Base-by-base conservation (phyloP, 192 early-diverging fungal genomes). In the Paraglomus brasilianum region DNA sequence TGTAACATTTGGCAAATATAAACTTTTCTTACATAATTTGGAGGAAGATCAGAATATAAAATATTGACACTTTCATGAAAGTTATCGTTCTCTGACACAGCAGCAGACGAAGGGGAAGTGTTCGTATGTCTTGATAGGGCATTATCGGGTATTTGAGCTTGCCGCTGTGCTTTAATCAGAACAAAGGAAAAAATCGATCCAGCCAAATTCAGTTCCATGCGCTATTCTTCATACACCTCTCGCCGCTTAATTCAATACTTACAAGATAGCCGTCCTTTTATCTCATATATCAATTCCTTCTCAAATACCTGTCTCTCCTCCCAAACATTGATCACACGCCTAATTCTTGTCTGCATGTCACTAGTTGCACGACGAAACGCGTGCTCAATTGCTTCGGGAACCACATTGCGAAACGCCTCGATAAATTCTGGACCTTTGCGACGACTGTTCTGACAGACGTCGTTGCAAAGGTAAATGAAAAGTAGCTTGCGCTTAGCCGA, bases 251-350 rank as follows among this genome's bases (percentile, higher is more conserved):
- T 10, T 10, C 46, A 15, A 8, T 47, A 10, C 15, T 15, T 45
- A 44, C 60, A 40, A 24, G 43, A 1, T 3, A 62, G 36, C 13
- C 19, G 15, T 45, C 9, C 38, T 24, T 44, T 19, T 44, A 73
- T 48, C 24, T 70, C 38, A 6, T 41, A 7, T 45, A 73, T 48
- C 41, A 73, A 73, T 4, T 55, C 72, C 6, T n/a, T 42, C 19
- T 73, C 72, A 49, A 59, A 73, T 36, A 73, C 65, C 24, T 53
- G 38, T 19, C 72, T 47, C 47, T 73, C 56, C 14, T 73, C 68
- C 72, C 72, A 73, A 17, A 73, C 61, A 19, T 70, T 59, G 10
- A 73, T 9, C 38, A 73, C 68, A 6, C 51, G 49, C 38, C 8
- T 53, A 44, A 73, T 44, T 14, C 22, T 44, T 14, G 14, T 36